These are phyloP conservation scores for Sergeia podlipaevii DNA, from an alignment of 208 protist species.

Conservation along the genomic window DNA sequence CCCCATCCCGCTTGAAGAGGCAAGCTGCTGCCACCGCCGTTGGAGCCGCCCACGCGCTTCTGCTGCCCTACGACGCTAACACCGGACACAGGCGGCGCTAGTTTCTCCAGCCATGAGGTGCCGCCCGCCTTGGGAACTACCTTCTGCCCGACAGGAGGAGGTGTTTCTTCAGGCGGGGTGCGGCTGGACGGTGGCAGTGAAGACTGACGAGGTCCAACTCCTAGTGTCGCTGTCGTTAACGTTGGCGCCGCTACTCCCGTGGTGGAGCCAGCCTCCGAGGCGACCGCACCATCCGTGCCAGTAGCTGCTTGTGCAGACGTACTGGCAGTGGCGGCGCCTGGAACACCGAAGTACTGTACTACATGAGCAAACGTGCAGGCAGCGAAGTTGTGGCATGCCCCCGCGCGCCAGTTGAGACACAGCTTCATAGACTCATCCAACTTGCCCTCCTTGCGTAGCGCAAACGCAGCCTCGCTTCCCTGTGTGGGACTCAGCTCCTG, in stretches of 20 bases:
- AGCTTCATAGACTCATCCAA: slow-evolving; percentile 61
- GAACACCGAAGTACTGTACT: slow-evolving; percentile 37
- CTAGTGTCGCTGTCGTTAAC: background rate
- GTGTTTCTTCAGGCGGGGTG: no score
- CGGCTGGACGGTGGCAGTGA: background rate
- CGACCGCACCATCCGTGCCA: background rate
- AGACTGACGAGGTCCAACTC: background rate
- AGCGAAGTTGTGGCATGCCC: slow-evolving; percentile 64
- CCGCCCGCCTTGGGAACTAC: no score
- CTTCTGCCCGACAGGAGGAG: no score
- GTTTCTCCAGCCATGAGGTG: no score
- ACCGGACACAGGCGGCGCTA: background rate
- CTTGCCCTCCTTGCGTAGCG: slow-evolving; percentile 57
- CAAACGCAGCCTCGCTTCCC: slow-evolving; percentile 70
- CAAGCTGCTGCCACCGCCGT: background rate
- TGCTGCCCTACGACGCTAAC: background rate
- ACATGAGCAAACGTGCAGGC: slow-evolving; percentile 80
- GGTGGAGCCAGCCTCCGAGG: background rate
- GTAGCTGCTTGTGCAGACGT: background rate
- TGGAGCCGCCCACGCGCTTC: background rate
- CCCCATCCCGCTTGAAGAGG: no score
- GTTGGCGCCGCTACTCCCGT: background rate
- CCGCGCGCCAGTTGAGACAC: slow-evolving; percentile 71
- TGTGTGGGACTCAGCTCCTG: slow-evolving; percentile 79
- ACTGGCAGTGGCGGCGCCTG: background rate